Evolutionary conservation across 2,329 filamentous ascomycete species (phyloP).

Genomic region (Talaromyces sp.): DNA sequence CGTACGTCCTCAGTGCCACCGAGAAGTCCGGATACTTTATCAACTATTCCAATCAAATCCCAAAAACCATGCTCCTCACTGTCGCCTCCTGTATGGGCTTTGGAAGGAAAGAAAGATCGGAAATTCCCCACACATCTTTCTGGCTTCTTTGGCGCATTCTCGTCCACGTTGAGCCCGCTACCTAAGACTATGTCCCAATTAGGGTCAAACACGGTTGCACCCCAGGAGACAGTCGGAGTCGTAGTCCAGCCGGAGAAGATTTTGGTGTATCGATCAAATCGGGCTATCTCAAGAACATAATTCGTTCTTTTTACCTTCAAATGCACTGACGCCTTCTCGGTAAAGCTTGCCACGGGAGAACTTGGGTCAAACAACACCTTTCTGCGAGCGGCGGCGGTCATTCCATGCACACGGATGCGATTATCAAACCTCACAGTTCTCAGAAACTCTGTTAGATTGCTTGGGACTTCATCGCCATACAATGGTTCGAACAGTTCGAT

Average conservation of each 20-base stretch:
- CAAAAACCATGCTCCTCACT: background rate
- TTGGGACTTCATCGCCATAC: slow-evolving; percentile 17
- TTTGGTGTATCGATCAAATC: slow-evolving; percentile 42
- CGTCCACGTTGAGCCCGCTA: slow-evolving; percentile 9
- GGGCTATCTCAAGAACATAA: slow-evolving; percentile 47
- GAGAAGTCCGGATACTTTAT: slow-evolving; percentile 31
- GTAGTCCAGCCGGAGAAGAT: background rate
- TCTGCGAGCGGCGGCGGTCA: slow-evolving; percentile 29
- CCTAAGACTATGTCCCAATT: slow-evolving; percentile 47
- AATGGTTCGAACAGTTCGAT: slow-evolving; percentile 44
- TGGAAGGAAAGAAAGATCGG: background rate
- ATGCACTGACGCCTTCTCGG: slow-evolving; percentile 44
- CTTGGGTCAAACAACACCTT: slow-evolving; percentile 34
- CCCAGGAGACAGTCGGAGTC: slow-evolving; percentile 37
- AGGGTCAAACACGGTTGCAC: slow-evolving; percentile 39
- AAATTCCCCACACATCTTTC: background rate
- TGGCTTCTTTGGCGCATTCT: background rate
- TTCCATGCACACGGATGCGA: slow-evolving; percentile 2
- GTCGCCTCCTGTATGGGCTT: background rate
- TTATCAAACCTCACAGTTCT: slow-evolving; percentile 8
- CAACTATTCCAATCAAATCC: slow-evolving; percentile 35
- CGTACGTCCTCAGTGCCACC: background rate
- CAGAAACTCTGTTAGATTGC: slow-evolving; percentile 19
- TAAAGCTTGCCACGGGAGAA: slow-evolving; percentile 33
- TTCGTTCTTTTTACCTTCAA: slow-evolving; percentile 44